phyloP scores from a whole-genome alignment of 208 protist genomes.

The Trichomonas tenax region DNA sequence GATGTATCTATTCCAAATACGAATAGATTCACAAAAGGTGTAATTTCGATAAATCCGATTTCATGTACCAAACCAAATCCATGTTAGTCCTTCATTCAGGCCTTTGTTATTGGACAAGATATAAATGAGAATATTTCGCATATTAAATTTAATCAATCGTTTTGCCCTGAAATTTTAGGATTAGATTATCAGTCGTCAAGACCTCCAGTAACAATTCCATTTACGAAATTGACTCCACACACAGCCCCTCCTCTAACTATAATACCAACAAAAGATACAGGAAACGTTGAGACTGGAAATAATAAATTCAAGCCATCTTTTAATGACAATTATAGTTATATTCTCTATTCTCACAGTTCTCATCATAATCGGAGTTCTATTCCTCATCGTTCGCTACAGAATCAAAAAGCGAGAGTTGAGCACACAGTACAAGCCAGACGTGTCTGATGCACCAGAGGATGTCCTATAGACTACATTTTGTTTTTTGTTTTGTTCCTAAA shows the following conservation, averaged over 20 bases:
- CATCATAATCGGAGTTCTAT: background rate
- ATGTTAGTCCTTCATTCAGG: background rate
- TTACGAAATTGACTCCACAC: background rate
- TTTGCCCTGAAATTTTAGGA: background rate
- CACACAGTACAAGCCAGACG: too few species aligned
- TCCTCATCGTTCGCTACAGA: too few species aligned
- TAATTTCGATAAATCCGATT: background rate
- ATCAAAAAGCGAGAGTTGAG: too few species aligned
- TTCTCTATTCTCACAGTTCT: background rate
- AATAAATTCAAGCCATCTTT: background rate
- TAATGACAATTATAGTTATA: background rate
- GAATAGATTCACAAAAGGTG: background rate
- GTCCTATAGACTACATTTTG: too few species aligned
- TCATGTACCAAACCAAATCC: background rate
- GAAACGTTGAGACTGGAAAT: background rate
- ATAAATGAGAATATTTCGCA: background rate
- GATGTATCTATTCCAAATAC: background rate
- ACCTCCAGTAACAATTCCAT: background rate
- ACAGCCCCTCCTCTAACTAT: background rate
- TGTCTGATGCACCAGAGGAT: too few species aligned
- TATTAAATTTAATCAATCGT: background rate
- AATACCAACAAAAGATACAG: background rate
- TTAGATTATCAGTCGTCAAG: background rate
- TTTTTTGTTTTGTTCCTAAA: too few species aligned
- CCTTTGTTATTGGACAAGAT: background rate